A percentile compares a stretch with the other conserved stretches of the same genome.
phyloP scores from a whole-genome alignment of 2,329 filamentous ascomycete species.

The Paecilomyces sp. region DNA sequence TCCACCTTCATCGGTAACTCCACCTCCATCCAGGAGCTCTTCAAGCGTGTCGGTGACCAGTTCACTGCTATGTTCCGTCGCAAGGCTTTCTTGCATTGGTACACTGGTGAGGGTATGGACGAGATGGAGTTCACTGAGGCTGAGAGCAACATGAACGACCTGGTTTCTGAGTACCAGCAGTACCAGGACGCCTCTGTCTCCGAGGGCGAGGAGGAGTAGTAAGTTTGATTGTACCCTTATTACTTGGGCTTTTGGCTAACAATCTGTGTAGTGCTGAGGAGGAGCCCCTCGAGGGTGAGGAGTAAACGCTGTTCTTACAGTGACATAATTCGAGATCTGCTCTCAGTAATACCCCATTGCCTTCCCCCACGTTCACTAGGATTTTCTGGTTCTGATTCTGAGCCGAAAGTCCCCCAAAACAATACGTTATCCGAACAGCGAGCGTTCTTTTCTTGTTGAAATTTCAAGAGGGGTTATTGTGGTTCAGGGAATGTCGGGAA shows the following conservation, averaged over 20 bases:
- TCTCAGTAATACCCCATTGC: constrained; percentile 29
- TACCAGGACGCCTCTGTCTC: constrained; percentile 99
- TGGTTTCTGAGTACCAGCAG: constrained; percentile 99
- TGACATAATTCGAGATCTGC: constrained; percentile 22
- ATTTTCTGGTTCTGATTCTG: not conserved
- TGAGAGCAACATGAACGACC: constrained; percentile 99
- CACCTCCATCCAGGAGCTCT: constrained; percentile 98
- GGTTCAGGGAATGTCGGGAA: not conserved
- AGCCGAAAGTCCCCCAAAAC: constrained; percentile 10
- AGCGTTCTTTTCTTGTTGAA: constrained; percentile 29
- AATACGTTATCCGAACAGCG: constrained; percentile 21
- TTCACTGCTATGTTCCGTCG: constrained; percentile 99
- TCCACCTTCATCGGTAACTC: constrained; percentile 99
- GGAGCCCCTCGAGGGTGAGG: constrained; percentile 63
- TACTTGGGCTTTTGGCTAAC: constrained; percentile 11
- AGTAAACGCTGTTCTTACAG: constrained; percentile 42
- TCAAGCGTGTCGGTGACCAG: constrained; percentile 99
- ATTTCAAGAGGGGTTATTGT: constrained; percentile 10
- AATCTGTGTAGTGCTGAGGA: constrained; percentile 58
- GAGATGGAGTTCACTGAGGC: constrained; percentile 99
- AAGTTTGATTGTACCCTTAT: constrained; percentile 17
- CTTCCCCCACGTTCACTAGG: constrained; percentile 23
- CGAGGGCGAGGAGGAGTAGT: constrained; percentile 92
- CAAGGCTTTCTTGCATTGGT: constrained; percentile 99
- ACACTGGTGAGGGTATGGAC: constrained; percentile 99